Base-by-base conservation (phyloP, 805 yeast species). In the Lachancea waltii region DNA sequence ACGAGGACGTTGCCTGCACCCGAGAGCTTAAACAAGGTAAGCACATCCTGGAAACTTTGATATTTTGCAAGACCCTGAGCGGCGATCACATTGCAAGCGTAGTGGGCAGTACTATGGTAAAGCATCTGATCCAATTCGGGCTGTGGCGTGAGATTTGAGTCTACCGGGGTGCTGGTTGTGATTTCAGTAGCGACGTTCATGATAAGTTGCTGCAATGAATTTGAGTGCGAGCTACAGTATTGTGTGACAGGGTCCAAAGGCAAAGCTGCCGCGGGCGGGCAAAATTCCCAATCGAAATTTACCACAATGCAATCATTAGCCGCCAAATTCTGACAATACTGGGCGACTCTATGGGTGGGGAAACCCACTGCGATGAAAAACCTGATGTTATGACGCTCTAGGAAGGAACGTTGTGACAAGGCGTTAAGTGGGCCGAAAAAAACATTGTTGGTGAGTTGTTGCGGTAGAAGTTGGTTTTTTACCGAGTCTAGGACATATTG, bases 391-490 rank as follows among this genome's bases (percentile, higher is more conserved):
- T 67, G 56, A n/a, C 53, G 47, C 14, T 42, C 37, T 7, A 73
- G 46, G 36, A 68, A 65, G 7, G 56, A 59, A 7, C 49, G 46
- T 47, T 69, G 67, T 1, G 65, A 57, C n/a, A 69, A 50, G 1
- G 67, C 59, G 35, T 68, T 58, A 38, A 69, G 45, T 2, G 77
- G 74, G 1, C 79, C 77, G 21, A 73, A 56, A 60, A 67, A 70
- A 3, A 72, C 51, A 31, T 62, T 55, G 14, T 62, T 61, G 7
- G 65, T 53, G 13, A 73, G 41, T 41, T 57, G 60, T 48, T 71
- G 76, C 3, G 76, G 70, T 26, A 54, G 38, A 27, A 58, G 50
- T n/a, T 65, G 53, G 25, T 40, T 38, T 24, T 34, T 31, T 30
- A 42, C 41, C 27, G 39, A 40, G 17, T 46, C 51, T 22, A 47